Conservation (phyloP, 2,329 filamentous ascomycete species). For the Pestalotiopsis sp. region DNA sequence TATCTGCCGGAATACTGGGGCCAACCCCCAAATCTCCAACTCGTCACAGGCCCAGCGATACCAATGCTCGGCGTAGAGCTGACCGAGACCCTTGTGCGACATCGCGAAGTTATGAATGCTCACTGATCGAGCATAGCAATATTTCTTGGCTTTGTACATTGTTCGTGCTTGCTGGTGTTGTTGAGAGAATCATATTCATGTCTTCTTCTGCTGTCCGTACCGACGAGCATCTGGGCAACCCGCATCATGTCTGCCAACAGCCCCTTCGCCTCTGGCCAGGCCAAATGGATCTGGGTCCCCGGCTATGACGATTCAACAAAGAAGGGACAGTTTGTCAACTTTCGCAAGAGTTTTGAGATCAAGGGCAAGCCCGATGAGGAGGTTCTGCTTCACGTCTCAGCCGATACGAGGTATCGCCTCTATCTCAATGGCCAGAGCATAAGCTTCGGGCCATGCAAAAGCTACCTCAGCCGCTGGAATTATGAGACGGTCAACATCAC, state of each 20-base stretch:
- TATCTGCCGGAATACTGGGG: background rate
- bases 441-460: conserved; percentile 26
- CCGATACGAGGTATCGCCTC: conserved; percentile 28
- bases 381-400: conserved; percentile 22
- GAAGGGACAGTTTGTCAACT: conserved; percentile 9
- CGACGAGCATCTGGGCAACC: background rate
- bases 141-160: too few species aligned
- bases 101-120: background rate
- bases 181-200: too few species aligned
- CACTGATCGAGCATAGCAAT: background rate
- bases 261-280: conserved; percentile 5
- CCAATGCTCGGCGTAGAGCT: background rate
- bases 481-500: conserved; percentile 26
- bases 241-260: conserved; percentile 5
- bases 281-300: conserved; percentile 13
- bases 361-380: background rate
- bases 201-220: background rate
- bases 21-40: background rate
- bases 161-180: background rate
- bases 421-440: conserved; percentile 22
- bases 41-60: background rate
- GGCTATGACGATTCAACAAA: conserved; percentile 6
- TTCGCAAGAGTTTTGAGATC: conserved; percentile 5
- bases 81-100: background rate
- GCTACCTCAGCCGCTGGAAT: conserved; percentile 26